A percentile compares a stretch with the other conserved stretches of the same genome.
Conservation (phyloP, 108 stramenopile genomes). For the Conticribra guillardii region DNA sequence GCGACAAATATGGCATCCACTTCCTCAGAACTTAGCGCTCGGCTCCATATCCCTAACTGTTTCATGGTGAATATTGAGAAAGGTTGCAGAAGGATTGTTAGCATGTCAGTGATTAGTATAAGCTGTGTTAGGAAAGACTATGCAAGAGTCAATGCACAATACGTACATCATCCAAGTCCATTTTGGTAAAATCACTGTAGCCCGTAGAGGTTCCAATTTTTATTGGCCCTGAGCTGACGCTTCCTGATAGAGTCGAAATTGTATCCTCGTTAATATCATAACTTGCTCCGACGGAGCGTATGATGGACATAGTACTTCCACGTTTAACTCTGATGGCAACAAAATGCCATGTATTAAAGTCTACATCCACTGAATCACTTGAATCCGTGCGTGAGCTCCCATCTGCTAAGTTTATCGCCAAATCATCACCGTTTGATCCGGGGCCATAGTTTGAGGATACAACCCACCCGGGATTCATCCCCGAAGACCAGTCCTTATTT, state of each 20-base stretch:
- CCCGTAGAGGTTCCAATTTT: constrained; percentile 2
- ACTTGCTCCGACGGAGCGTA: constrained; percentile 9
- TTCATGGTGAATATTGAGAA: too few species aligned
- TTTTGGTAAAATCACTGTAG: constrained; percentile 10
- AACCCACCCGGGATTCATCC: constrained; percentile 21
- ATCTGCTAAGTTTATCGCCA: constrained; percentile 18
- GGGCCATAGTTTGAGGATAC: constrained; percentile 24
- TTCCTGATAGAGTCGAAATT: constrained; percentile 13
- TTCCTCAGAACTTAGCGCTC: background rate
- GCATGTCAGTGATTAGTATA: too few species aligned
- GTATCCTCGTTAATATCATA: constrained; percentile 12
- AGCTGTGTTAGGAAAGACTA: too few species aligned
- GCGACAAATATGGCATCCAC: background rate
- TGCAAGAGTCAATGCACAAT: too few species aligned
- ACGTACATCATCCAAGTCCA: constrained; percentile 27
- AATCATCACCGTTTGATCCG: constrained; percentile 30
- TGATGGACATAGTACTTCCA: constrained; percentile 18
- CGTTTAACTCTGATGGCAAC: constrained; percentile 20
- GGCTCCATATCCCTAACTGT: background rate
- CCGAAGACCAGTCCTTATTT: constrained; percentile 19
- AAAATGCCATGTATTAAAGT: constrained; percentile 20
- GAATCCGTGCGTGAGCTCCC: background rate
- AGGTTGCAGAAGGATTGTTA: too few species aligned
- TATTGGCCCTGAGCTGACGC: constrained; percentile 6
- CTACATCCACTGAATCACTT: constrained; percentile 24